phyloP scores from a whole-genome alignment of 1,139 yeast species.

The Diutina catenulata region DNA sequence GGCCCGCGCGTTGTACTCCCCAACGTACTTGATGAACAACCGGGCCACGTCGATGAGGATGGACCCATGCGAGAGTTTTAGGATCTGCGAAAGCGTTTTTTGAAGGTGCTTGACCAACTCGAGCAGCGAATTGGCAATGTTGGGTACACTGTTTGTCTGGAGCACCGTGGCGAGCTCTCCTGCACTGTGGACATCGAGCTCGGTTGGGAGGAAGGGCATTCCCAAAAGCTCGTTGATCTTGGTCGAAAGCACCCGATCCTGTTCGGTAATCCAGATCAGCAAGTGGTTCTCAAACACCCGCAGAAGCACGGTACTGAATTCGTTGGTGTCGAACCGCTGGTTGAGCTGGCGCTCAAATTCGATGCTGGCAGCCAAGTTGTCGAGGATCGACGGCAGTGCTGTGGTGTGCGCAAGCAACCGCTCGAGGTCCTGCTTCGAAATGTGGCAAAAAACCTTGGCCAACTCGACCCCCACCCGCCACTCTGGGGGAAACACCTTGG shows the following conservation, averaged over 20 bases:
- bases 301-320: conserved; percentile 46
- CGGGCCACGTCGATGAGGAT: conserved; percentile 53
- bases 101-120: conserved; percentile 75
- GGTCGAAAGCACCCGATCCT: conserved; percentile 48
- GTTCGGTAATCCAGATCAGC: conserved; percentile 79
- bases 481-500: conserved; percentile 46
- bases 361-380: conserved; percentile 21
- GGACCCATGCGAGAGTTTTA: conserved; percentile 60
- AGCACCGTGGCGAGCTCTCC: conserved; percentile 22
- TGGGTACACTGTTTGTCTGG: conserved; percentile 35
- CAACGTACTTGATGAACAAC: conserved; percentile 57
- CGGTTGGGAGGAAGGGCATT: conserved; percentile 30
- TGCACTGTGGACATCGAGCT: conserved; percentile 14
- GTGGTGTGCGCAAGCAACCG: neutral
- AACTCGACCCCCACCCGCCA: conserved; percentile 66
- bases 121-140: conserved; percentile 72
- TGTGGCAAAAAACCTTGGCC: conserved; percentile 50
- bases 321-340: conserved; percentile 35
- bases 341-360: conserved; percentile 74
- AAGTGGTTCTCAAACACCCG: conserved; percentile 77
- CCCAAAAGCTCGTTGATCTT: conserved; percentile 54
- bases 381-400: conserved; percentile 10
- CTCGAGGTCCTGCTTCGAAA: conserved; percentile 55
- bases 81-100: conserved; percentile 60
- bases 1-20: conserved; percentile 51